Base-by-base conservation (phyloP, 1,284 basidiomycete genomes). In the Sporisorium reilianum region DNA sequence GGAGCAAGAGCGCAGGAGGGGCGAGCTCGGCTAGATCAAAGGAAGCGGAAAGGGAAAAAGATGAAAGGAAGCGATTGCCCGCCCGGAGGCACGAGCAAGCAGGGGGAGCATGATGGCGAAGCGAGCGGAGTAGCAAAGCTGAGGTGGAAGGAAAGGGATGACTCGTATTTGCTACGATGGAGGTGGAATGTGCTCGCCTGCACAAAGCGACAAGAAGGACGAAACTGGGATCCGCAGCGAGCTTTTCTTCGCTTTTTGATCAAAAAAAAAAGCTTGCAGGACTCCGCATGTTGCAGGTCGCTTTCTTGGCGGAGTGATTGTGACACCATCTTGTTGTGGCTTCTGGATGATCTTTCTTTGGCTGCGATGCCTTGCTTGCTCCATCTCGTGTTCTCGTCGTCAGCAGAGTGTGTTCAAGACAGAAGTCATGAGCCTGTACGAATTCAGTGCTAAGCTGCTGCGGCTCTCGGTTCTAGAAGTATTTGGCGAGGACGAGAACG, bases 11-110 rank as follows among this genome's bases (percentile, higher is more conserved):
- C 5, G 22, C 6, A n/a, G 10, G 44, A 38, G 38, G 20, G 38
- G 16, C 32, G 54, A 55, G 54, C 48, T 58, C 48, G 55, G 55
- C 46, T 58, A 58, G 55, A 58, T 58, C 48, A 49, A 22, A 23
- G 34, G 26, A 32, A 41, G 5, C 10, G 14, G 10, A 38, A 20
- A 23, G n/a, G n/a, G n/a, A n/a, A n/a, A n/a, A n/a, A n/a, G n/a
- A n/a, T n/a, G n/a, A 34, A 38, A 28, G 11, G 16, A 18, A 28
- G 23, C 23, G 8, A 26, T 23, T 5, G 28, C 25, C 18, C 32
- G 28, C 25, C 18, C 32, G 16, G 34, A 23, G 22, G 22, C 22
- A 25, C 12, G 26, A 18, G 23, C 28, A 30, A 38, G 5, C 34
- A 23, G n/a, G n/a, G n/a, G n/a, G 28, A 30, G 41, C 20, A 46